Percentiles rank a stretch among this genome's conserved stretches.
phyloP scores from a whole-genome alignment of 1,139 yeast species.

The Kodamaea ohmeri region DNA sequence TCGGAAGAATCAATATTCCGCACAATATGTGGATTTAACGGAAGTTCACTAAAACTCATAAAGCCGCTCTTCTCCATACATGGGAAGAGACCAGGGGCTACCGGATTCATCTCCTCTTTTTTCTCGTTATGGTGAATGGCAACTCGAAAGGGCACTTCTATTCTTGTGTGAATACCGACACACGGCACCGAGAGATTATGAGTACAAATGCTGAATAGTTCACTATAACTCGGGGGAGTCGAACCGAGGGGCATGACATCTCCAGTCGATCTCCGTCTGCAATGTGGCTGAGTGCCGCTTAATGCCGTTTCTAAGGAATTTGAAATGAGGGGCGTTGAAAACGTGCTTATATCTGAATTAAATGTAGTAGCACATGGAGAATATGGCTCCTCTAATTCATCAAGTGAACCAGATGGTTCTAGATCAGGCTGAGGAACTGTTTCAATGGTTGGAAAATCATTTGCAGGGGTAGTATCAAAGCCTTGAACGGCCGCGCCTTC shows the following conservation, averaged over 20 bases:
- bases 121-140: not conserved
- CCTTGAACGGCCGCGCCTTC: no score
- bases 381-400: not conserved
- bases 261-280: not conserved
- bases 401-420: no score
- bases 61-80: slow-evolving; percentile 30
- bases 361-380: no score
- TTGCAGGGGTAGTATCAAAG: no score
- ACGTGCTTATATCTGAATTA: no score
- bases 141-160: not conserved
- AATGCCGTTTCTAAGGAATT: no score
- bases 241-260: not conserved
- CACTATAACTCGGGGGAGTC: slow-evolving; percentile 1
- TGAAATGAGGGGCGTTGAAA: no score
- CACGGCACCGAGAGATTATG: slow-evolving; percentile 4
- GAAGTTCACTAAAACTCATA: slow-evolving; percentile 27
- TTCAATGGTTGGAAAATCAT: no score
- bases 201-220: slow-evolving; percentile 3
- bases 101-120: slow-evolving; percentile 15
- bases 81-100: slow-evolving; percentile 42
- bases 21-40: slow-evolving; percentile 26
- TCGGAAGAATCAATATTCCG: not conserved
- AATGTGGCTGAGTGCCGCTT: not conserved
- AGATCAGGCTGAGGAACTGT: no score
- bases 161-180: slow-evolving; percentile 3